These are phyloP conservation scores for Avena insularis DNA, from an alignment of 176 grass and related monocot species.

Conservation along the genomic window DNA sequence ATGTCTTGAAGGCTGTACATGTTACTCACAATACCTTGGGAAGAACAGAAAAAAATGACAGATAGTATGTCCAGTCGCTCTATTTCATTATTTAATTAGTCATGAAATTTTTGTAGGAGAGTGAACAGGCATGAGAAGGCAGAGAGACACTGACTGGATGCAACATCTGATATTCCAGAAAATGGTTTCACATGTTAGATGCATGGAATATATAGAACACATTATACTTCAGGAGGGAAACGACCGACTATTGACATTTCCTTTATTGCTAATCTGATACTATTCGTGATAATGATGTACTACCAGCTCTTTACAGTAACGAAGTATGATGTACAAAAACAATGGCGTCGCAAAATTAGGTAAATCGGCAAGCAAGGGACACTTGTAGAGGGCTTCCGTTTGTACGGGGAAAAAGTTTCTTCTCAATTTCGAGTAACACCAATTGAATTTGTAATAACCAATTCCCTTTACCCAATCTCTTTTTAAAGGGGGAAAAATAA, in stretches of 20 bases:
- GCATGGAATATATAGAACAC: background rate
- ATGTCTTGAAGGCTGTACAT: background rate
- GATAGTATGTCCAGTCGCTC: background rate
- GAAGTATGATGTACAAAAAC: background rate
- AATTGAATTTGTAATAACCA: background rate
- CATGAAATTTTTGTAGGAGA: background rate
- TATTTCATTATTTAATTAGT: background rate
- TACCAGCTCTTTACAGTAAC: background rate
- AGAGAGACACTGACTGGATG: background rate
- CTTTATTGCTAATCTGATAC: background rate
- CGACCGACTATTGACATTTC: background rate
- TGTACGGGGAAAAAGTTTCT: background rate
- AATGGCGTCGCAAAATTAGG: background rate
- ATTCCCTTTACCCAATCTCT: background rate
- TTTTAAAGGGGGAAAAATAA: background rate
- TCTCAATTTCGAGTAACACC: background rate
- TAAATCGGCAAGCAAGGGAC: background rate
- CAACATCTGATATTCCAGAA: background rate
- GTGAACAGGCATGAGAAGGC: background rate
- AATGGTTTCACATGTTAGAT: background rate
- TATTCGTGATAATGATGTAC: background rate
- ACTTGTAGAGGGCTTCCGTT: background rate
- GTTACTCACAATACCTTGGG: background rate
- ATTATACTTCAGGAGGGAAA: background rate
- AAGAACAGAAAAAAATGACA: background rate